These are phyloP conservation scores for Meyerozyma sp. DNA, from an alignment of 1,139 yeast genomes.

Conservation along the genomic window DNA sequence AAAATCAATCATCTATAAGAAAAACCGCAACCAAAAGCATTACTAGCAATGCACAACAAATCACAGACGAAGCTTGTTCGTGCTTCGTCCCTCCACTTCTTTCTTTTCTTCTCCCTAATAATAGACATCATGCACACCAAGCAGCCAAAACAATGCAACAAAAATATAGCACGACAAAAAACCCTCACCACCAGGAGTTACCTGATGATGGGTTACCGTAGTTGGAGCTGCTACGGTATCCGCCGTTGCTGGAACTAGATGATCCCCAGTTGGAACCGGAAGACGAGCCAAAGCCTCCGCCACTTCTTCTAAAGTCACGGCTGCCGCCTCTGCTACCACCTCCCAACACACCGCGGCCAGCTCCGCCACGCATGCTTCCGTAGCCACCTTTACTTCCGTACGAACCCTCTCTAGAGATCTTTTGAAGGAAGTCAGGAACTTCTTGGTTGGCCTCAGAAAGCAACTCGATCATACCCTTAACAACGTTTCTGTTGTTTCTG, in stretches of 20 bases:
- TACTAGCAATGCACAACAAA: not conserved
- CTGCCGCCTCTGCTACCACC: slow-evolving; percentile 37
- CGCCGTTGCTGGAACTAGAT: slow-evolving; percentile 16
- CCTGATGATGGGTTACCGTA: slow-evolving; percentile 32
- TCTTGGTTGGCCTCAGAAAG: slow-evolving; percentile 96
- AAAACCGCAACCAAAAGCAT: slow-evolving; percentile 1
- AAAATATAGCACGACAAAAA: not conserved
- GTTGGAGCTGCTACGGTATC: slow-evolving; percentile 14
- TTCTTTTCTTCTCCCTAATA: not conserved
- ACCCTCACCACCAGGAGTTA: slow-evolving; percentile 38
- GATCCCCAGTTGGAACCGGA: slow-evolving; percentile 5
- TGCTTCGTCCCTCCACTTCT: not conserved
- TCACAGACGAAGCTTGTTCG: not conserved
- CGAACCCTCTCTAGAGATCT: slow-evolving; percentile 74
- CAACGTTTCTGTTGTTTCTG: slow-evolving; percentile 89
- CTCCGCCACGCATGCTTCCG: slow-evolving; percentile 35
- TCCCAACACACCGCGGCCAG: slow-evolving; percentile 37
- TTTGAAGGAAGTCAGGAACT: slow-evolving; percentile 81
- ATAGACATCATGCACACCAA: slow-evolving; percentile 1
- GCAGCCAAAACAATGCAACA: slow-evolving; percentile 1
- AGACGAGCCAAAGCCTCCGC: slow-evolving; percentile 14
- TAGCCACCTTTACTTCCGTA: slow-evolving; percentile 35
- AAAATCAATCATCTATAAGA: slow-evolving; percentile 1
- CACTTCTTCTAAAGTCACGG: slow-evolving; percentile 57
- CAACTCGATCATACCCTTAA: slow-evolving; percentile 81